These are phyloP conservation scores for Beauveria scarabaeidicola DNA, from an alignment of 2,329 filamentous ascomycete species.

Conservation along the genomic window DNA sequence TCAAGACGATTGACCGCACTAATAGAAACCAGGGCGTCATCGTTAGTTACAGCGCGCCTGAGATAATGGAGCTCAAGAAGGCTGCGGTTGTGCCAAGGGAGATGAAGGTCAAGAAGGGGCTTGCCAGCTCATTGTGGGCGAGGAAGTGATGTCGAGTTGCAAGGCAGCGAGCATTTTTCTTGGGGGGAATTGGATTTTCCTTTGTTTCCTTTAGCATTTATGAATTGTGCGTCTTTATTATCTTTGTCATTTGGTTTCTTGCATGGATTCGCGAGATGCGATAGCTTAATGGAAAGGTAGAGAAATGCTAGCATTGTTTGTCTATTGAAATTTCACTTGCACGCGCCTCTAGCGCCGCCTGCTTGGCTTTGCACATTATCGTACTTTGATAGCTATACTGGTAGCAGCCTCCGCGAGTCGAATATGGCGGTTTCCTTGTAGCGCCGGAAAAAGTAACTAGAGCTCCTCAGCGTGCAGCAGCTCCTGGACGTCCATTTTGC, in stretches of 20 bases:
- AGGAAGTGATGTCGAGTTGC: background rate
- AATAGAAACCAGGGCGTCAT: background rate
- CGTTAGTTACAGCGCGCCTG: background rate
- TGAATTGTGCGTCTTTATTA: too few relatives aligned
- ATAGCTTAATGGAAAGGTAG: background rate
- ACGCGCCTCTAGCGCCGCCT: background rate
- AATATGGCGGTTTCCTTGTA: conserved; percentile 39
- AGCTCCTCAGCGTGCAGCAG: conserved; percentile 49
- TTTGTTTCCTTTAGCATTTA: background rate
- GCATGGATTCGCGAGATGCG: background rate
- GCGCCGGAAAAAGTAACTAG: conserved; percentile 40
- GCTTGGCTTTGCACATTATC: conserved; percentile 31
- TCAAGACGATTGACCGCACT: background rate
- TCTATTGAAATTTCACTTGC: background rate
- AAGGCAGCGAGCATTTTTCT: background rate
- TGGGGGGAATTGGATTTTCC: background rate
- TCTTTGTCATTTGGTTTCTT: background rate
- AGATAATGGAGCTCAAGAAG: background rate
- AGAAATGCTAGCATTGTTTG: too few relatives aligned
- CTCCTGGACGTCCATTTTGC: conserved; percentile 42
- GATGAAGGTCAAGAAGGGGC: background rate
- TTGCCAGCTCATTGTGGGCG: background rate
- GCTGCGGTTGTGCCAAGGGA: background rate
- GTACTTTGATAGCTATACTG: conserved; percentile 38
- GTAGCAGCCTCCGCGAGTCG: conserved; percentile 32